Base-by-base conservation (phyloP, 805 yeast genomes). In the Wickerhamiella lipophila region DNA sequence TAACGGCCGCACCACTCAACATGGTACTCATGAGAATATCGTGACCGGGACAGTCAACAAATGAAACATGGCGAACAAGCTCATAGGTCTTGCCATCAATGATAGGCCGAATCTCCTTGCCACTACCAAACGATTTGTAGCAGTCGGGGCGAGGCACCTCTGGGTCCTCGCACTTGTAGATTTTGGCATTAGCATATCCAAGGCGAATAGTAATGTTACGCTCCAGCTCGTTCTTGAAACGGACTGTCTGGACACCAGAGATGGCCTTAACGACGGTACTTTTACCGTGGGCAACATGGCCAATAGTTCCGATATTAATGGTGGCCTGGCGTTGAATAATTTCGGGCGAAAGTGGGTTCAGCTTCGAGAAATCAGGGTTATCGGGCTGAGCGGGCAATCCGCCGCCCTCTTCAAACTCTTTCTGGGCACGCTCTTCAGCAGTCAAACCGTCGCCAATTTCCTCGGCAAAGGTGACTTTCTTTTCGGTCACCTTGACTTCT, bases 41-140 rank as follows among this genome's bases (percentile, higher is more conserved):
- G 83, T 92, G 99, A 68, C 99, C 99, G 53, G 99, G 99, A 74
- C 98, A 94, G 74, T 92, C 99, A 53, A 94, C 98, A 62, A 94
- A 94, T 9, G 96, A 86, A 48, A 92, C 98, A 66, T 92, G 99
- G 70, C 99, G 86, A 39, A 87, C 79, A 58, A 92, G 75, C 60
- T 77, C 77, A 69, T 87, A 88, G 64, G 95, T 83, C 55, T 81
- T 80, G 58, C 85, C 78, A 62, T 81, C 83, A 70, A 96, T 85
- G 64, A 81, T 82, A 58, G 99, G 99, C 64, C 77, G 75, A 58
- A 92, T 84, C 71, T 92, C 99, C 68, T 84, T 89, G 64, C 86
- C 96, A 27, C 94, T 82, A 61, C 89, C 83, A 71, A 83, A 94
- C 9, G 96, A 87, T 66, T 81, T 81, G 75, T 89, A 92, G 71